Percentiles rank a stretch among this genome's conserved stretches.
These are phyloP conservation scores for Kodamaea derodonti DNA, from an alignment of 1,139 yeast species.

Conservation along the genomic window DNA sequence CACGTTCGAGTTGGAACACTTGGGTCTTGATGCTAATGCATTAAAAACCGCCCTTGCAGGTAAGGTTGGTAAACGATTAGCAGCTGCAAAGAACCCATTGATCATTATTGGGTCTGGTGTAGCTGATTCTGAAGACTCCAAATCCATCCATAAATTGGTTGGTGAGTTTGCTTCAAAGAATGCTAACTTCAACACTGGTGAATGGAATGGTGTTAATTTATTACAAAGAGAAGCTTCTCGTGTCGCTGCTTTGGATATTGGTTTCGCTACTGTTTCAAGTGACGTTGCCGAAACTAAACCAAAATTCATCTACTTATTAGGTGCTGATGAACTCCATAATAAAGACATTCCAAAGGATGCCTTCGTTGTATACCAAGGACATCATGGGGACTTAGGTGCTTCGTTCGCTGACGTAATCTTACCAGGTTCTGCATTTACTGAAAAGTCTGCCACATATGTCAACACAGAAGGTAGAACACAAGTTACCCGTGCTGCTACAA, in stretches of 20 bases:
- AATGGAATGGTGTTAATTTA: slow-evolving; percentile 81
- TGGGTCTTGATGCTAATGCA: slow-evolving; percentile 60
- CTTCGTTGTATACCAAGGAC: slow-evolving; percentile 88
- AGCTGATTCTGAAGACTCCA: slow-evolving; percentile 63
- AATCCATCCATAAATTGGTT: slow-evolving; percentile 57
- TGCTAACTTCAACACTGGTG: slow-evolving; percentile 60
- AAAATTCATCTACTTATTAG: slow-evolving; percentile 74
- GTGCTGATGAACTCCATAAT: slow-evolving; percentile 77
- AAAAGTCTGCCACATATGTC: slow-evolving; percentile 82
- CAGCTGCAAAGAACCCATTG: slow-evolving; percentile 68
- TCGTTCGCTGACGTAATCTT: slow-evolving; percentile 83
- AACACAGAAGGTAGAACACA: slow-evolving; percentile 92
- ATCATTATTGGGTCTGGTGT: slow-evolving; percentile 83
- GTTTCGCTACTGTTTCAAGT: slow-evolving; percentile 60
- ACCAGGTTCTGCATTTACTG: slow-evolving; percentile 89
- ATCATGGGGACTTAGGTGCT: slow-evolving; percentile 90
- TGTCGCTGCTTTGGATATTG: slow-evolving; percentile 82
- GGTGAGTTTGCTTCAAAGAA: slow-evolving; percentile 61
- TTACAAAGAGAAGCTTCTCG: slow-evolving; percentile 87
- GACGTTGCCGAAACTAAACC: slow-evolving; percentile 52
- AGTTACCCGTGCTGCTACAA: slow-evolving; percentile 80
- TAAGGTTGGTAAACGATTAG: slow-evolving; percentile 64
- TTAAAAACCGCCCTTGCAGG: slow-evolving; percentile 63
- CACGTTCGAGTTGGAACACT: slow-evolving; percentile 62
- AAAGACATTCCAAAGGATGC: slow-evolving; percentile 78